Conservation (phyloP, 108 stramenopile genomes). For the Cafeteria roenbergensis region DNA sequence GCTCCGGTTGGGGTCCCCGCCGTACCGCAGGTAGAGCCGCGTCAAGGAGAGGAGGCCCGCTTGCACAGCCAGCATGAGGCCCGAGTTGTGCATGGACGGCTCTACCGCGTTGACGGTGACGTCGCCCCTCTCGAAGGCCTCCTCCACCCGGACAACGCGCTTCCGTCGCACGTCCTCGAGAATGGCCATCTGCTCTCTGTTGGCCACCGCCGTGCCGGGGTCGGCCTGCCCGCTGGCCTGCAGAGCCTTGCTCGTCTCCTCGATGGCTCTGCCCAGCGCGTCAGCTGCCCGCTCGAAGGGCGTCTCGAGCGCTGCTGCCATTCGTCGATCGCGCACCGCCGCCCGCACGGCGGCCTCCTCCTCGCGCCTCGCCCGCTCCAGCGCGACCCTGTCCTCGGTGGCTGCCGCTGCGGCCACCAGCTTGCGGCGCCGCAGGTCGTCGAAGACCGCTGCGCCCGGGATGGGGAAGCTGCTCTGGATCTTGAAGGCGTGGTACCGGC, state of each 20-base stretch:
- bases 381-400: not conserved
- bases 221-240: not conserved
- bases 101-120: slow-evolving; percentile 3
- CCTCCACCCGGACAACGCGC: too few relatives aligned
- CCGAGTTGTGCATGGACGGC: not conserved
- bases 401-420: not conserved
- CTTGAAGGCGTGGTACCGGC: slow-evolving; percentile 3
- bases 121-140: not conserved
- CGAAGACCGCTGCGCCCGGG: not conserved
- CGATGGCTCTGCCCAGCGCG: too few relatives aligned
- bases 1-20: not conserved
- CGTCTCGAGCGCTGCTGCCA: not conserved
- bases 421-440: not conserved
- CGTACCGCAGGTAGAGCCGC: not conserved
- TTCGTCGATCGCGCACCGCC: not conserved
- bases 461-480: slow-evolving; percentile 10
- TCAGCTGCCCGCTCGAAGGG: too few relatives aligned
- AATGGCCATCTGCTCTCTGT: not conserved
- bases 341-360: not conserved
- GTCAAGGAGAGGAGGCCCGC: not conserved
- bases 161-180: slow-evolving; percentile 1
- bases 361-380: not conserved
- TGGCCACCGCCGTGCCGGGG: not conserved
- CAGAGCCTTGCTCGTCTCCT: not conserved
- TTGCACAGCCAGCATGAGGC: not conserved